phyloP scores from a whole-genome alignment of 106 monocot species.

The Platanthera zijinensis region DNA sequence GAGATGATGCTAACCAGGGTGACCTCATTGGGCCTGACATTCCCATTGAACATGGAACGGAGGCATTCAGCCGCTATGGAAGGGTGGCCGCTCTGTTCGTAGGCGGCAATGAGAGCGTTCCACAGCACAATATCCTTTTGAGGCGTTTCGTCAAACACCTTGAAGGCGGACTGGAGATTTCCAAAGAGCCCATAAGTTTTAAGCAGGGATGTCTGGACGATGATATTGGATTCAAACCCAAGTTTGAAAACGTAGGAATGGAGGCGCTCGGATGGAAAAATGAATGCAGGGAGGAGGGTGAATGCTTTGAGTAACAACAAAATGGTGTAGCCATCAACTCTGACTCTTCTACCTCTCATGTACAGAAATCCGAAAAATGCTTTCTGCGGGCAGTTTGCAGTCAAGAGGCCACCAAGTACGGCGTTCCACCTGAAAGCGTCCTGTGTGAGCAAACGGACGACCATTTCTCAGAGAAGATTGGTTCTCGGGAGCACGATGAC shows the following conservation, averaged over 20 bases:
- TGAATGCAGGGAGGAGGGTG: neutral
- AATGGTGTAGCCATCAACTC: neutral
- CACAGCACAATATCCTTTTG: conserved; percentile 45
- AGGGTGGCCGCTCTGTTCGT: conserved; percentile 27
- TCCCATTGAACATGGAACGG: conserved; percentile 27
- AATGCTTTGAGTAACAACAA: neutral
- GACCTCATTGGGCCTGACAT: conserved; percentile 34
- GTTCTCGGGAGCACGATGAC: no score
- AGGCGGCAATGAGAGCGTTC: conserved; percentile 44
- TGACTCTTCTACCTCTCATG: neutral
- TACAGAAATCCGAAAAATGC: neutral
- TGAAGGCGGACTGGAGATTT: conserved; percentile 26
- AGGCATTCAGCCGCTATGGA: conserved; percentile 28
- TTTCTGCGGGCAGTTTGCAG: neutral
- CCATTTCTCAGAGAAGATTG: no score
- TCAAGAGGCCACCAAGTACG: neutral
- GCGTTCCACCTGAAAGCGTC: neutral
- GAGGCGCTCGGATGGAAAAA: neutral
- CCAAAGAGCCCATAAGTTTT: conserved; percentile 29
- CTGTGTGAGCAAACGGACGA: no score
- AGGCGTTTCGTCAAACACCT: conserved; percentile 51
- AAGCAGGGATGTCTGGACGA: conserved; percentile 35
- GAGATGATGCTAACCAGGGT: conserved; percentile 33
- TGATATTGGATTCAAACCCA: neutral
- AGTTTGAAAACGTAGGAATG: neutral